Evolutionary conservation across 2,329 filamentous ascomycete species (phyloP).

Genomic region (Nakataea oryzae): DNA sequence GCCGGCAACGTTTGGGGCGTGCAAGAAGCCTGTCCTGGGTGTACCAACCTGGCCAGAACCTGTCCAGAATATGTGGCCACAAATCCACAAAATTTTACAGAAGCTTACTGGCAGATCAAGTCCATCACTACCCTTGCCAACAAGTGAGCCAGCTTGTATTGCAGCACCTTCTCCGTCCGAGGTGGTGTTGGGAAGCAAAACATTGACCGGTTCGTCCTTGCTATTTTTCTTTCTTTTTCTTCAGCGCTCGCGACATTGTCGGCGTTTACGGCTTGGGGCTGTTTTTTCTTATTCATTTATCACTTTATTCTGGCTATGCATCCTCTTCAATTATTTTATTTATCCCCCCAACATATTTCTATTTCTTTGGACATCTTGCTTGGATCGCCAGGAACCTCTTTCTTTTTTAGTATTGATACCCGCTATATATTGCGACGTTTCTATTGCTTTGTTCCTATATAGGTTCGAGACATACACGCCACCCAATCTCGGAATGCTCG

Average conservation of each 20-base stretch:
- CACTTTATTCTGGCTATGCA: slow-evolving; percentile 1
- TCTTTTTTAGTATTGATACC: not conserved
- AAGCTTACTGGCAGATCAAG: slow-evolving; percentile 72
- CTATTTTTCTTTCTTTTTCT: not conserved
- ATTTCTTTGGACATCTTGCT: not conserved
- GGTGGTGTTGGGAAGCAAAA: no score
- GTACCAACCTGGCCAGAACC: slow-evolving; percentile 46
- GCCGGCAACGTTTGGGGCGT: slow-evolving; percentile 59
- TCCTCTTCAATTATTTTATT: not conserved
- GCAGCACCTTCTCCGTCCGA: not conserved
- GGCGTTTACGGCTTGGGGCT: not conserved
- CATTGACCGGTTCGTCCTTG: not conserved
- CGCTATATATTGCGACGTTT: not conserved
- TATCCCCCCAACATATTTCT: not conserved
- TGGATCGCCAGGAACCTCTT: no score
- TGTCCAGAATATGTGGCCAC: slow-evolving; percentile 64
- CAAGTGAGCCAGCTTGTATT: not conserved
- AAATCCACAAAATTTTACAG: slow-evolving; percentile 58
- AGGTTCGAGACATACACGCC: not conserved
- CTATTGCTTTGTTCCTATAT: not conserved
- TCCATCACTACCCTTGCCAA: slow-evolving; percentile 53
- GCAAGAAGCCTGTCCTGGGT: slow-evolving; percentile 33
- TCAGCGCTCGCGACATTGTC: not conserved
- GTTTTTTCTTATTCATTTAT: slow-evolving; percentile 1
- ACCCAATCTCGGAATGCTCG: not conserved